A percentile compares a stretch with the other conserved stretches of the same genome.
phyloP scores from a whole-genome alignment of 2,329 filamentous ascomycete genomes.

The Sclerotinia minor region DNA sequence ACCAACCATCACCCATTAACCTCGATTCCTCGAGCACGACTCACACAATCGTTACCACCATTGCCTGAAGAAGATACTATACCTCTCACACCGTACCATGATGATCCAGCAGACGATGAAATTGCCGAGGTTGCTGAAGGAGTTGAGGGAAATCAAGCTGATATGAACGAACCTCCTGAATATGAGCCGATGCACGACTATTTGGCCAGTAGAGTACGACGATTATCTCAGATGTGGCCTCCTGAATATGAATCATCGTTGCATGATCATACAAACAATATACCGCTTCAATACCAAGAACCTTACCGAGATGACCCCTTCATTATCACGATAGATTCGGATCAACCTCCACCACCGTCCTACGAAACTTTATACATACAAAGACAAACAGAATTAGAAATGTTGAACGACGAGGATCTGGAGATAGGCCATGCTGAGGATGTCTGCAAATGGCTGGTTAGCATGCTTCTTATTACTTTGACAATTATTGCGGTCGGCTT shows the following conservation, averaged over 20 bases:
- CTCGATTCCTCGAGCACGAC: constrained; percentile 32
- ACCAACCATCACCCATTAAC: constrained; percentile 28
- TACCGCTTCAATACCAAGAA: constrained; percentile 27
- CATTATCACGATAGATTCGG: constrained; percentile 34
- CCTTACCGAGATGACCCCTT: constrained; percentile 39
- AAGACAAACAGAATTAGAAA: constrained; percentile 31
- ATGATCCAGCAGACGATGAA: constrained; percentile 34
- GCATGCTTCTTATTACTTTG: constrained; percentile 38
- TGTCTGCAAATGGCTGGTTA: constrained; percentile 39
- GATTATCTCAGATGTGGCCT: constrained; percentile 19
- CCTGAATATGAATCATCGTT: constrained; percentile 9
- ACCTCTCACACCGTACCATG: constrained; percentile 32
- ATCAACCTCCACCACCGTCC: constrained; percentile 33
- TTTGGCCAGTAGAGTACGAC: constrained; percentile 30
- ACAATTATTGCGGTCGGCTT: constrained; percentile 37
- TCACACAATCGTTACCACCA: constrained; percentile 35
- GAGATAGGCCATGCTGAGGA: constrained; percentile 35
- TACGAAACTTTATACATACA: constrained; percentile 35
- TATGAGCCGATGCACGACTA: constrained; percentile 41
- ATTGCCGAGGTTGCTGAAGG: constrained; percentile 15
- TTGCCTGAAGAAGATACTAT: constrained; percentile 28
- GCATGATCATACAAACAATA: constrained; percentile 14
- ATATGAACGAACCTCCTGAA: constrained; percentile 30
- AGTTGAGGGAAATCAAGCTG: constrained; percentile 1
- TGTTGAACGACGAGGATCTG: constrained; percentile 29